These are phyloP conservation scores for Cyanidium caldarium DNA, from an alignment of 23 red algal species.

Conservation along the genomic window DNA sequence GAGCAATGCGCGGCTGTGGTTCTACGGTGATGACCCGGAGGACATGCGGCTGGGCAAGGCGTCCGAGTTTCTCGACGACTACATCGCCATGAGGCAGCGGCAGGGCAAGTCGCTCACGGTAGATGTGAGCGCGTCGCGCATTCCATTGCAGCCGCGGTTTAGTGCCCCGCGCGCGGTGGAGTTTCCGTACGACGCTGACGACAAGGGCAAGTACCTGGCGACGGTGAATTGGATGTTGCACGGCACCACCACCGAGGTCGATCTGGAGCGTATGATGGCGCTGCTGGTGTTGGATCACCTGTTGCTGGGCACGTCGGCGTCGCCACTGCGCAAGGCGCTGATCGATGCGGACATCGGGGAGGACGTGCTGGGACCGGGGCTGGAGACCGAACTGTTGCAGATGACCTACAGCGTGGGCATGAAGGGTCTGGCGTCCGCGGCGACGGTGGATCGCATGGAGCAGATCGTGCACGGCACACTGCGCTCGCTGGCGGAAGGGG, in stretches of 20 bases:
- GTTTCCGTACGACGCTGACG: constrained; percentile 55
- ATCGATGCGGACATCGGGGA: constrained; percentile 80
- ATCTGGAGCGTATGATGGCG: constrained; percentile 28
- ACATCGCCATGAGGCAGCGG: constrained; percentile 5
- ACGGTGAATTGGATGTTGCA: constrained; percentile 86
- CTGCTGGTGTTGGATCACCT: constrained; percentile 58
- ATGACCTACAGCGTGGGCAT: constrained; percentile 79
- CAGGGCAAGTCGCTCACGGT: not conserved
- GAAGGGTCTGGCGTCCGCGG: constrained; percentile 51
- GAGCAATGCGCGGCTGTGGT: constrained; percentile 79
- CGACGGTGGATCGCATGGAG: constrained; percentile 27
- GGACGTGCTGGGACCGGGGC: constrained; percentile 69
- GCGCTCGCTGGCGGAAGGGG: constrained; percentile 30
- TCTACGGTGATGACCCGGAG: constrained; percentile 95
- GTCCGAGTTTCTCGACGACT: constrained; percentile 53
- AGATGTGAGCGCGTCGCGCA: constrained; percentile 12
- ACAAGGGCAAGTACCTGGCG: constrained; percentile 64
- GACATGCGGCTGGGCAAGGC: constrained; percentile 55
- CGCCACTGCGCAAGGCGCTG: constrained; percentile 74
- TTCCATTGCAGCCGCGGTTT: constrained; percentile 49
- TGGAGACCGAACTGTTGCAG: constrained; percentile 74
- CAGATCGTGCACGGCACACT: constrained; percentile 43
- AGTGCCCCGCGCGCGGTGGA: constrained; percentile 30
- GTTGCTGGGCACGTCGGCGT: constrained; percentile 42
- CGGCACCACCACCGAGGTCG: not conserved